Evolutionary conservation across 2,329 filamentous ascomycete species (phyloP).

Genomic region (Elsinoe arachidis): DNA sequence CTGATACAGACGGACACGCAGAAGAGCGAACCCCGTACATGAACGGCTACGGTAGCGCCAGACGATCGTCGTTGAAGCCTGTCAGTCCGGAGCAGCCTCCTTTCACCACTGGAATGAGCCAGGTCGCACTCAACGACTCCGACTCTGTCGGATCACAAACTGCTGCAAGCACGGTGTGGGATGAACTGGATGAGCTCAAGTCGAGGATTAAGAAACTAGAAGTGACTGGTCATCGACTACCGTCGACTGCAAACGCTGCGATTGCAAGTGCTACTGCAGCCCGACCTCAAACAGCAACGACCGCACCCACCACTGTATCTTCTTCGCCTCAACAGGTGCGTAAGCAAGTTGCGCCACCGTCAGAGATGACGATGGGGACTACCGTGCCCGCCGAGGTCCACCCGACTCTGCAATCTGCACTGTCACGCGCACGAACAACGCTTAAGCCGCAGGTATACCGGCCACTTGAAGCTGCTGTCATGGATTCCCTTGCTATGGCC

Average conservation of each 20-base stretch:
- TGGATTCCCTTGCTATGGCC: slow-evolving; percentile 71
- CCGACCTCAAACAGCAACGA: slow-evolving; percentile 81
- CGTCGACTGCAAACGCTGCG: slow-evolving; percentile 70
- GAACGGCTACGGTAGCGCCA: neutral
- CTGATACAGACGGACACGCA: neutral
- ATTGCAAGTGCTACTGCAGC: slow-evolving; percentile 68
- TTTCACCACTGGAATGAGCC: neutral
- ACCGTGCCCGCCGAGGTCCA: slow-evolving; percentile 51
- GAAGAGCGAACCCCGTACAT: neutral
- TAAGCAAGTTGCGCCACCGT: slow-evolving; percentile 32
- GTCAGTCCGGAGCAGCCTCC: neutral
- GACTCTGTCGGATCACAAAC: slow-evolving; percentile 84
- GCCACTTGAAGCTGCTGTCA: slow-evolving; percentile 69
- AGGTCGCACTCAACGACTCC: slow-evolving; percentile 29
- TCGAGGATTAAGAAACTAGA: slow-evolving; percentile 86
- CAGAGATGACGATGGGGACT: slow-evolving; percentile 31
- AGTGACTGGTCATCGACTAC: slow-evolving; percentile 70
- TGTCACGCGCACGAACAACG: slow-evolving; percentile 66
- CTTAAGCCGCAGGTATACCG: slow-evolving; percentile 65
- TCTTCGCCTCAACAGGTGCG: slow-evolving; percentile 70
- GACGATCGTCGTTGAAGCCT: neutral
- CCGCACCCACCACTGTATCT: slow-evolving; percentile 81
- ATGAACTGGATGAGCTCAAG: slow-evolving; percentile 92
- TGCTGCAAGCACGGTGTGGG: slow-evolving; percentile 90
- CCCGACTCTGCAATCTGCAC: slow-evolving; percentile 69